Evolutionary conservation across 129 eudicot genomes (phyloP).

Genomic region (Ambrosia trifida): DNA sequence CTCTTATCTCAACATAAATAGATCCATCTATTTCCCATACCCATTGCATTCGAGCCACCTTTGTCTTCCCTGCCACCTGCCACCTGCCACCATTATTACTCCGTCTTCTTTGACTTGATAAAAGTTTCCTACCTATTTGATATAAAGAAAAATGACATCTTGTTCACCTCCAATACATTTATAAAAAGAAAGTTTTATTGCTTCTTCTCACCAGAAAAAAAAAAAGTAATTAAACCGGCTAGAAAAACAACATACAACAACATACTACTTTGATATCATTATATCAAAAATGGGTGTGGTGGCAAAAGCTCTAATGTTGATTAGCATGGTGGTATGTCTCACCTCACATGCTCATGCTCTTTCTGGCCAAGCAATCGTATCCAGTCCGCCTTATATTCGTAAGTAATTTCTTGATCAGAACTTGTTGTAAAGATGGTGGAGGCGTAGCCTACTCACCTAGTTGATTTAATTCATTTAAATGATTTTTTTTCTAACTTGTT

Average conservation of each 20-base stretch:
- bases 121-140: background rate
- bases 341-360: constrained; percentile 27
- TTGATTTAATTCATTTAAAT: too few species aligned
- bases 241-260: background rate
- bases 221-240: too few species aligned
- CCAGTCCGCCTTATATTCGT: constrained; percentile 41
- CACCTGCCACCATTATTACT: background rate
- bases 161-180: background rate
- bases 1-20: too few species aligned
- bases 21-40: too few species aligned
- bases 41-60: too few species aligned
- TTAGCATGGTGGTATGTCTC: constrained; percentile 19
- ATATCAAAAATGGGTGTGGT: constrained; percentile 18
- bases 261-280: too few species aligned
- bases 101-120: constrained; percentile 22
- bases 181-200: constrained; percentile 3
- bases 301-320: constrained; percentile 22
- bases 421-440: too few species aligned
- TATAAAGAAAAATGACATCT: background rate
- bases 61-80: too few species aligned
- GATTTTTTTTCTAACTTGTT: too few species aligned
- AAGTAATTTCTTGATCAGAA: too few species aligned
- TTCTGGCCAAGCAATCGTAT: constrained; percentile 37
- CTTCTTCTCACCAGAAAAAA: background rate
- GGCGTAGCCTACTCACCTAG: too few species aligned